Conservation (phyloP, 805 yeast species). For the Starmerella powellii region DNA sequence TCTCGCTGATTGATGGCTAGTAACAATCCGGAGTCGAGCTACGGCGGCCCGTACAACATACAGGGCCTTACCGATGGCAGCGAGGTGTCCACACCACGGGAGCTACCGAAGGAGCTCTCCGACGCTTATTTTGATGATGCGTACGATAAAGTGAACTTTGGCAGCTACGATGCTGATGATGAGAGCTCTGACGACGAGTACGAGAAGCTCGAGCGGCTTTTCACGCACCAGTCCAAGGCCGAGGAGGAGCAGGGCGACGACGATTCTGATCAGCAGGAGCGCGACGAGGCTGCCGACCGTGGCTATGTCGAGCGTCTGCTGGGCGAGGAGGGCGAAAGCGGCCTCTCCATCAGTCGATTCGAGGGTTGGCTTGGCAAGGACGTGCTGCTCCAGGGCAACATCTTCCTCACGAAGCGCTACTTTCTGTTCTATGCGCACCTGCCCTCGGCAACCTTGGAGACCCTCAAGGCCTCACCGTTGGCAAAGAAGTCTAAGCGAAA, state of each 20-base stretch:
- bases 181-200: not conserved
- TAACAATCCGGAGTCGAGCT: no score
- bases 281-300: constrained; percentile 4
- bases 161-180: constrained; percentile 1
- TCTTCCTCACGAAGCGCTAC: constrained; percentile 54
- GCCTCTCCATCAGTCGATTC: constrained; percentile 3
- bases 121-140: no score
- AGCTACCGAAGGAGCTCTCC: no score
- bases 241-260: not conserved
- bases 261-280: not conserved
- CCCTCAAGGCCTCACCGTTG: constrained; percentile 41
- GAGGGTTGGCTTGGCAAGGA: constrained; percentile 60
- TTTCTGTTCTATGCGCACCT: constrained; percentile 67
- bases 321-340: constrained; percentile 5
- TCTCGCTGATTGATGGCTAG: no score
- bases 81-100: no score
- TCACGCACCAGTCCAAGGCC: not conserved
- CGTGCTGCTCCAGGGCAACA: constrained; percentile 74
- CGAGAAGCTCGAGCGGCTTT: not conserved
- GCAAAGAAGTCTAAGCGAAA: constrained; percentile 31
- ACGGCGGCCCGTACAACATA: no score
- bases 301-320: constrained; percentile 3
- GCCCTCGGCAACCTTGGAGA: constrained; percentile 41
- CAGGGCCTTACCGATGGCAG: no score
- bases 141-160: no score